A percentile compares a stretch with the other conserved stretches of the same genome.
phyloP scores from a whole-genome alignment of 2,329 filamentous ascomycete genomes.

The Trichophyton rubrum region DNA sequence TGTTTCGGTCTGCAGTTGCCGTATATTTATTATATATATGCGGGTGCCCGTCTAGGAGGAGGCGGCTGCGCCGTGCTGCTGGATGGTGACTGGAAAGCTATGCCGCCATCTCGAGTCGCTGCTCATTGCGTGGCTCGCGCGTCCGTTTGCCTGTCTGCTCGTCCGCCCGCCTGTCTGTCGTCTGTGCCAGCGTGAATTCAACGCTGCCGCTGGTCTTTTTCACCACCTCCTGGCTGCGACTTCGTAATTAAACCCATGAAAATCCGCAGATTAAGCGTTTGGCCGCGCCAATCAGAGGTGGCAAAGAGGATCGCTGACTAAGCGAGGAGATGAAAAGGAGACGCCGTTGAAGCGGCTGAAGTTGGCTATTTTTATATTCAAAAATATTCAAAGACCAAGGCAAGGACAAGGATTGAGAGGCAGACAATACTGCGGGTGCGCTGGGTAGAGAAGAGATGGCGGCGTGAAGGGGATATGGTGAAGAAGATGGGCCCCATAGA shows the following conservation, averaged over 20 bases:
- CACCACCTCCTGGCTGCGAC: background rate
- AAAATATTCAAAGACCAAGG: too few species aligned
- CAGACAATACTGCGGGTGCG: too few species aligned
- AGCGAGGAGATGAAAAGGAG: background rate
- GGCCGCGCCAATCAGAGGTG: background rate
- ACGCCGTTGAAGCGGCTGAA: too few species aligned
- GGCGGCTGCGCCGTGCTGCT: background rate
- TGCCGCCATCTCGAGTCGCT: background rate
- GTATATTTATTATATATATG: background rate
- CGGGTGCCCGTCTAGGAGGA: too few species aligned
- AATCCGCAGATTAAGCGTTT: background rate
- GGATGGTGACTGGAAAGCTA: background rate
- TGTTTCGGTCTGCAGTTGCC: background rate
- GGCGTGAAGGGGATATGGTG: too few species aligned
- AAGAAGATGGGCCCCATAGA: too few species aligned
- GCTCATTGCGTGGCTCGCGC: background rate
- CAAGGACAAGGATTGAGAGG: too few species aligned
- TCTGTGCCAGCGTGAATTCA: too few species aligned
- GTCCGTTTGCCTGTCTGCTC: too few species aligned
- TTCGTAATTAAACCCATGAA: slow-evolving; percentile 3
- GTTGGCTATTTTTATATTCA: too few species aligned
- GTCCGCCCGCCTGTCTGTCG: too few species aligned
- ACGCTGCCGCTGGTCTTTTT: background rate
- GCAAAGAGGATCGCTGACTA: background rate
- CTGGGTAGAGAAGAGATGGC: too few species aligned